Conservation (phyloP, 768 basidiomycete species). For the Mrakia blollopis region DNA sequence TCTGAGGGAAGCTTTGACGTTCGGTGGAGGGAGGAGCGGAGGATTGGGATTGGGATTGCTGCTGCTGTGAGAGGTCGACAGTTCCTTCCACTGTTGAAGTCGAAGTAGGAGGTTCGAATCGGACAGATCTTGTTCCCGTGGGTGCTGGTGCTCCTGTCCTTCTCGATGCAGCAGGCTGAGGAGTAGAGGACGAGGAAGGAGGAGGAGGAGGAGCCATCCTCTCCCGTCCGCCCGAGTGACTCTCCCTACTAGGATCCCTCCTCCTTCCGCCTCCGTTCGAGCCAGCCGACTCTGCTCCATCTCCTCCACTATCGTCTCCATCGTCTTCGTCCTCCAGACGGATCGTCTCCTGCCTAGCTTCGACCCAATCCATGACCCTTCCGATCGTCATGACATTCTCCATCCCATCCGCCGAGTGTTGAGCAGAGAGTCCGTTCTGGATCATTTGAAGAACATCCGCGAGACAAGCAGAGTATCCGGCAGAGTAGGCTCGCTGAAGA, state of each 20-base stretch:
- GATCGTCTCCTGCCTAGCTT: slow-evolving; percentile 35
- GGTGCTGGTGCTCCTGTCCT: neutral
- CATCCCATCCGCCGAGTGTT: slow-evolving; percentile 29
- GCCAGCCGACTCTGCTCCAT: neutral
- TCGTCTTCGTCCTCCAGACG: slow-evolving; percentile 32
- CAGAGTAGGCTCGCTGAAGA: slow-evolving; percentile 24
- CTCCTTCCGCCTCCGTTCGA: neutral
- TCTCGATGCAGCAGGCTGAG: neutral
- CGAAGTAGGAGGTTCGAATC: neutral
- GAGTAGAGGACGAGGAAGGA: neutral
- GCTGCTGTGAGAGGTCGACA: neutral
- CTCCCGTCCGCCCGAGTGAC: neutral
- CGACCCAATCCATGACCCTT: slow-evolving; percentile 38
- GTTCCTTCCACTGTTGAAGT: neutral
- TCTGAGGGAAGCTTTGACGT: neutral
- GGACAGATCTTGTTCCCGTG: neutral
- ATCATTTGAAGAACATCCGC: slow-evolving; percentile 36
- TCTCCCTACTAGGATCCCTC: neutral
- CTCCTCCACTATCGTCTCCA: neutral
- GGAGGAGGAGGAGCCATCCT: slow-evolving; percentile 6
- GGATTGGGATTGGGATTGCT: neutral
- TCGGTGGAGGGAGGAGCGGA: neutral
- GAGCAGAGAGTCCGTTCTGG: slow-evolving; percentile 34
- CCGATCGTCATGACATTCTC: slow-evolving; percentile 34
- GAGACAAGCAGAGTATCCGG: slow-evolving; percentile 32